Conservation (phyloP, 1,284 basidiomycete genomes). For the Phlebopus sp. region DNA sequence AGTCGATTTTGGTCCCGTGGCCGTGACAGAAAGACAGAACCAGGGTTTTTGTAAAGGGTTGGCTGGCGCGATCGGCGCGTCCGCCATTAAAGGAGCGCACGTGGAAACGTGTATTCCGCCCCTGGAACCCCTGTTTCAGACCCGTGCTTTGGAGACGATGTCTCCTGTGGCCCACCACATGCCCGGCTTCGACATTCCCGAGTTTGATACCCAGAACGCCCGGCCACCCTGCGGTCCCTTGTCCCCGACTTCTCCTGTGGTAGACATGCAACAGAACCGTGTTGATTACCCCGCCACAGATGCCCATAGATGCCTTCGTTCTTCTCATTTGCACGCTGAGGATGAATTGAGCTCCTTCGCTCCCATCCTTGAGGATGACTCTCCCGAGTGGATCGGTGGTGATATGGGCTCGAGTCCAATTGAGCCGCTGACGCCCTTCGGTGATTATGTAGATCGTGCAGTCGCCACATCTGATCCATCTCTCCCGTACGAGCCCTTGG, state of each 20-base stretch:
- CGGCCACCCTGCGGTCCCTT: constrained; percentile 21
- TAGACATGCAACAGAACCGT: constrained; percentile 18
- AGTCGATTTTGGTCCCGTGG: constrained; percentile 38
- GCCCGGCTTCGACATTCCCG: constrained; percentile 29
- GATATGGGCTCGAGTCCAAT: constrained; percentile 64
- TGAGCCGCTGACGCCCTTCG: constrained; percentile 71
- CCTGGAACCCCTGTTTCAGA: constrained; percentile 41
- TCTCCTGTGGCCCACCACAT: constrained; percentile 3
- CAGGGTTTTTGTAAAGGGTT: constrained; percentile 73
- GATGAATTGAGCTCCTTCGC: constrained; percentile 53
- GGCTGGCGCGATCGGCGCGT: constrained; percentile 63
- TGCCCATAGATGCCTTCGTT: constrained; percentile 19
- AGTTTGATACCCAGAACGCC: constrained; percentile 30
- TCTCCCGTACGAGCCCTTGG: constrained; percentile 19
- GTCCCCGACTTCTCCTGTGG: constrained; percentile 28
- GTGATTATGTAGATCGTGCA: constrained; percentile 68
- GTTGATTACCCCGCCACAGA: constrained; percentile 3
- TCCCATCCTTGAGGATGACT: constrained; percentile 64
- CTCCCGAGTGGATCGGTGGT: constrained; percentile 49
- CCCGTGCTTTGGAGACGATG: constrained; percentile 19
- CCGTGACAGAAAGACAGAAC: constrained; percentile 10
- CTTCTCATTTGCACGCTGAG: constrained; percentile 18
- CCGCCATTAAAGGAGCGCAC: constrained; percentile 78
- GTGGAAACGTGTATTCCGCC: constrained; percentile 81
- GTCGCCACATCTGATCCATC: constrained; percentile 44